Evolutionary conservation across 768 basidiomycete genomes (phyloP), one percentile per base, ranked within the genome.

Genomic region (Kwoniella sp.): DNA sequence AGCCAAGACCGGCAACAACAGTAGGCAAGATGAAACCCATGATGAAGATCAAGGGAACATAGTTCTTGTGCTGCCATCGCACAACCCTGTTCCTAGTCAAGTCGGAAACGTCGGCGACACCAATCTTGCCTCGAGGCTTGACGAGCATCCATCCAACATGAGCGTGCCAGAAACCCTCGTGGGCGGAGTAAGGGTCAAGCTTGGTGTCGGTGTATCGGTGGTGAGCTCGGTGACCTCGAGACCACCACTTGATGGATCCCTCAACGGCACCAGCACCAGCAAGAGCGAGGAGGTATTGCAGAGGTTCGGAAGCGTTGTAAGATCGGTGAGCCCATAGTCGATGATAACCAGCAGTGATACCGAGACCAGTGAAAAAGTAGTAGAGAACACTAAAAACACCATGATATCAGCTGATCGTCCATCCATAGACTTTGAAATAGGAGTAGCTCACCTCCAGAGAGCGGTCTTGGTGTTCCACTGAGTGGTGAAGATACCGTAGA

Each of bases 191-290:
- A 0, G 94, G 93, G 81, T 96, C 93, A 67, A 97, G 88, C 59
- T 92, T 91, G 74, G 93, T 97, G 81, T 95, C 93, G 70, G 93
- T 97, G 83, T 96, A 95, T 47, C 93, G 86, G 77, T 96, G 94
- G 80, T 96, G 94, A 2, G 95, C 95, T 64, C 95, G 90, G 83
- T 99, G 96, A 52, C 94, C 94, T 56, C 96, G 87, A 22, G 89
- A 89, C 96, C 96, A 98, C 96, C 96, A 98, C 80, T 91, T 90
- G 83, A 99, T 95, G 22, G 94, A 96, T 9, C 95, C 95, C 77
- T 99, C 86, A 51, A 95, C 89, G 4, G 95, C 94, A 52, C 96
- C 95, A 1, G 92, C 88, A 54, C 95, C 96, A 10, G 87, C 85
- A 21, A 90, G 73, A 25, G 93, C 91, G 52, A 97, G 86, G 68